Conservation (phyloP, 2,329 filamentous ascomycete genomes). For the Ceratocystis destructans region DNA sequence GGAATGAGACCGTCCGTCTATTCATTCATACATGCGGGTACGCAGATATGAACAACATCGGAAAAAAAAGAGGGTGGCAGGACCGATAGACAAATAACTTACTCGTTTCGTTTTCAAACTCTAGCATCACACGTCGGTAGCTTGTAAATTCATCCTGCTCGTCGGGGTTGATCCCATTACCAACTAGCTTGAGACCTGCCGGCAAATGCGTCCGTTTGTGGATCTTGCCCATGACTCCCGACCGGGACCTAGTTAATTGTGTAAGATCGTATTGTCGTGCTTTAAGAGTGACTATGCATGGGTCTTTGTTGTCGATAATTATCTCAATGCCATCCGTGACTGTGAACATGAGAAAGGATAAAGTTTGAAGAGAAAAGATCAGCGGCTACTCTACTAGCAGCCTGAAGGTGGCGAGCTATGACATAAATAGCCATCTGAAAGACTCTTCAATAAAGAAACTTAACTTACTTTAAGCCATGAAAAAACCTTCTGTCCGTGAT, state of each 20-base stretch:
- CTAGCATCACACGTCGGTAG: slow-evolving; percentile 1
- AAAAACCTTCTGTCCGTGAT: slow-evolving; percentile 1
- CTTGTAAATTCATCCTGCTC: not conserved
- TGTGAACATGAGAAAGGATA: not conserved
- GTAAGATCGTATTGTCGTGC: not conserved
- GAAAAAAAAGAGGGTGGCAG: not conserved
- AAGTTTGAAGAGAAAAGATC: not conserved
- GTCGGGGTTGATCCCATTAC: slow-evolving; percentile 9
- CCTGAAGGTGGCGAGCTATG: not conserved
- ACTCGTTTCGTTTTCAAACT: slow-evolving; percentile 13
- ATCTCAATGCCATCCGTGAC: slow-evolving; percentile 14
- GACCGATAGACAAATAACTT: not conserved
- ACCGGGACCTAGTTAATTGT: not conserved
- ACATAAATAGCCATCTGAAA: not conserved
- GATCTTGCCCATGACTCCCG: slow-evolving; percentile 9
- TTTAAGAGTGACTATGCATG: slow-evolving; percentile 7
- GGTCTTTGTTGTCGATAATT: not conserved
- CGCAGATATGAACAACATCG: no score
- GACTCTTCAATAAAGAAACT: not conserved
- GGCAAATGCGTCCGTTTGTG: not conserved
- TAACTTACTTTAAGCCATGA: slow-evolving; percentile 11
- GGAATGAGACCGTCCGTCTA: no score
- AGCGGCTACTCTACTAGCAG: not conserved
- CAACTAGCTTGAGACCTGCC: slow-evolving; percentile 6
- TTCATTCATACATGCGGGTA: no score